phyloP scores from a whole-genome alignment of 2,329 filamentous ascomycete species.

The Clarireedia sp. region DNA sequence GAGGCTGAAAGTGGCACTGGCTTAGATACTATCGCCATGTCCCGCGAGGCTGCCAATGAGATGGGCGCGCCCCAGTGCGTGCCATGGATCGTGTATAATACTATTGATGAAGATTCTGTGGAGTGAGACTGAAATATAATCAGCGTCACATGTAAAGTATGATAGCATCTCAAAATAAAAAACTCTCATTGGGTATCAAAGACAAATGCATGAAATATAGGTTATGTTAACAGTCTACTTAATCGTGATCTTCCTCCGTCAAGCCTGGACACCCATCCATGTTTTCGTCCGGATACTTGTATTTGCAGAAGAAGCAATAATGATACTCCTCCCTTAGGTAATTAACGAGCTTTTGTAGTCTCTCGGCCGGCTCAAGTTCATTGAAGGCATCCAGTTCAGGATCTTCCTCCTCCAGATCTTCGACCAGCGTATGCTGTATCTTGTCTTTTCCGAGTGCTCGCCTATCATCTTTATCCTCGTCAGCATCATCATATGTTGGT shows the following conservation, averaged over 20 bases:
- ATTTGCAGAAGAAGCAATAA: conserved; percentile 98
- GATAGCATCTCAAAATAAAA: neutral
- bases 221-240: conserved; percentile 5
- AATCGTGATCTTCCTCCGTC: conserved; percentile 75
- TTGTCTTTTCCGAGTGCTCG: conserved; percentile 55
- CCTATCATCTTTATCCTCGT: conserved; percentile 66
- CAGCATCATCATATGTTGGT: conserved; percentile 59
- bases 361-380: conserved; percentile 56
- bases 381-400: conserved; percentile 74
- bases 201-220: conserved; percentile 9
- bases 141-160: neutral
- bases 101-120: neutral
- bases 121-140: conserved; percentile 4
- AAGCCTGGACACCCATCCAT: conserved; percentile 87
- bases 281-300: conserved; percentile 59
- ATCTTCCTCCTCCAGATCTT: conserved; percentile 71
- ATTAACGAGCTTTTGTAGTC: conserved; percentile 55
- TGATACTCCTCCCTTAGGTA: conserved; percentile 62
- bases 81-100: conserved; percentile 11
- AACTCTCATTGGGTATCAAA: conserved; percentile 22
- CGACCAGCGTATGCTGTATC: conserved; percentile 50
- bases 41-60: conserved; percentile 10
- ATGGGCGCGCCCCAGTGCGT: conserved; percentile 24
- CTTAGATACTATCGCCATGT: conserved; percentile 2
- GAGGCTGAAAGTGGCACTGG: neutral